These are phyloP conservation scores for Xylaria longipes DNA, from an alignment of 495 filamentous ascomycete genomes.

Conservation along the genomic window DNA sequence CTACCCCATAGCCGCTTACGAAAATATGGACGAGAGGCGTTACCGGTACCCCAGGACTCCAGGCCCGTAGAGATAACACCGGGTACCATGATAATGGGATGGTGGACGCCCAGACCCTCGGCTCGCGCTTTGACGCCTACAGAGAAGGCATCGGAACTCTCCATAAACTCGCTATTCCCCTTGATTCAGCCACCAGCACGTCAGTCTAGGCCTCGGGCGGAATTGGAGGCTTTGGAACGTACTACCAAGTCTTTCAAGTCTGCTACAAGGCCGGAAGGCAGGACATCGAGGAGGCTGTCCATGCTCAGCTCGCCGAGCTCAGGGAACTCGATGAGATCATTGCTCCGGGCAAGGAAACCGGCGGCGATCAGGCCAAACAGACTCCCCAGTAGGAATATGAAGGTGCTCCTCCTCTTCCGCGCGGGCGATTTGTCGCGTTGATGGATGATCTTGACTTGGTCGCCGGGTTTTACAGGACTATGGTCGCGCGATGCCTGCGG, in stretches of 20 bases:
- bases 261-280: slow-evolving; percentile 79
- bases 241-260: slow-evolving; percentile 80
- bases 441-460: slow-evolving; percentile 53
- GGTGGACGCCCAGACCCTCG: slow-evolving; percentile 82
- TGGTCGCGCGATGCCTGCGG: slow-evolving; percentile 44
- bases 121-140: slow-evolving; percentile 81
- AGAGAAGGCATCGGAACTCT: slow-evolving; percentile 86
- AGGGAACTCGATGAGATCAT: slow-evolving; percentile 83
- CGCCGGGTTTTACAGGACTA: slow-evolving; percentile 53
- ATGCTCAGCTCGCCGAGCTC: slow-evolving; percentile 82
- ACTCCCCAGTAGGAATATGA: slow-evolving; percentile 84
- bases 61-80: slow-evolving; percentile 97
- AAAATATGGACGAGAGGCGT: slow-evolving; percentile 84
- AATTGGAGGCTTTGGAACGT: slow-evolving; percentile 51
- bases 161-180: slow-evolving; percentile 83
- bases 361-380: slow-evolving; percentile 83
- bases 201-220: slow-evolving; percentile 28
- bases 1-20: slow-evolving; percentile 93
- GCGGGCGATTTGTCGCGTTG: slow-evolving; percentile 50
- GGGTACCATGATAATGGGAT: slow-evolving; percentile 95
- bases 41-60: slow-evolving; percentile 92
- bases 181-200: slow-evolving; percentile 54
- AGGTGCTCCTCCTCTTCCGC: slow-evolving; percentile 72
- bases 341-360: slow-evolving; percentile 81
- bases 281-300: slow-evolving; percentile 78